phyloP scores from a whole-genome alignment of 352 stramenopile species.

The Globisporangium nunn region DNA sequence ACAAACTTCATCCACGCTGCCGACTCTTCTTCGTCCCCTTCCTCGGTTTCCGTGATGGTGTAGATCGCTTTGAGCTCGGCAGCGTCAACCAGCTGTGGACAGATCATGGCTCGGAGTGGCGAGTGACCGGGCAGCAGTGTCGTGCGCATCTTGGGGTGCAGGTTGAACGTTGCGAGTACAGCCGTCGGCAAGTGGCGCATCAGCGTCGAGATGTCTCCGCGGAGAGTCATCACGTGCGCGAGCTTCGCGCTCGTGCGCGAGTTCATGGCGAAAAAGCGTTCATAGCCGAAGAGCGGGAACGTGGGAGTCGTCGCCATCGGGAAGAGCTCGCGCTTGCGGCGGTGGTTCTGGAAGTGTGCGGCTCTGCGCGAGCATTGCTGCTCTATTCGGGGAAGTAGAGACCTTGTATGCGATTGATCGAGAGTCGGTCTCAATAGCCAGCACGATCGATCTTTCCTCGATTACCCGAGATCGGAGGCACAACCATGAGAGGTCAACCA shows the following conservation, averaged over 20 bases:
- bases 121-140: slow-evolving; percentile 28
- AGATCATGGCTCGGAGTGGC: slow-evolving; percentile 48
- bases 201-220: slow-evolving; percentile 31
- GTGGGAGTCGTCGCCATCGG: slow-evolving; percentile 14
- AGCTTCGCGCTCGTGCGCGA: slow-evolving; percentile 32
- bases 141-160: slow-evolving; percentile 43
- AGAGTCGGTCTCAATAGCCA: too few species aligned
- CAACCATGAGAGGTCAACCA: too few species aligned
- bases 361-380: neutral
- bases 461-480: too few species aligned
- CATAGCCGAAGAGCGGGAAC: slow-evolving; percentile 54
- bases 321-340: too few species aligned
- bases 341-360: neutral
- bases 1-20: slow-evolving; percentile 40
- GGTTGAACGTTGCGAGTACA: slow-evolving; percentile 48
- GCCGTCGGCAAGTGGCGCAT: slow-evolving; percentile 30
- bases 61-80: slow-evolving; percentile 32
- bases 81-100: slow-evolving; percentile 29
- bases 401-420: too few species aligned
- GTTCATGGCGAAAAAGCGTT: slow-evolving; percentile 65
- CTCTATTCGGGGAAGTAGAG: too few species aligned
- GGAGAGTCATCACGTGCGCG: slow-evolving; percentile 41
- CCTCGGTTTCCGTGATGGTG: slow-evolving; percentile 24
- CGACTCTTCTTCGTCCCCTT: slow-evolving; percentile 27
- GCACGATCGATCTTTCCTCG: too few species aligned